Evolutionary conservation across 1,139 yeast genomes (phyloP), one percentile per base, ranked within the genome.

Genomic region (Suhomyces terraborum): DNA sequence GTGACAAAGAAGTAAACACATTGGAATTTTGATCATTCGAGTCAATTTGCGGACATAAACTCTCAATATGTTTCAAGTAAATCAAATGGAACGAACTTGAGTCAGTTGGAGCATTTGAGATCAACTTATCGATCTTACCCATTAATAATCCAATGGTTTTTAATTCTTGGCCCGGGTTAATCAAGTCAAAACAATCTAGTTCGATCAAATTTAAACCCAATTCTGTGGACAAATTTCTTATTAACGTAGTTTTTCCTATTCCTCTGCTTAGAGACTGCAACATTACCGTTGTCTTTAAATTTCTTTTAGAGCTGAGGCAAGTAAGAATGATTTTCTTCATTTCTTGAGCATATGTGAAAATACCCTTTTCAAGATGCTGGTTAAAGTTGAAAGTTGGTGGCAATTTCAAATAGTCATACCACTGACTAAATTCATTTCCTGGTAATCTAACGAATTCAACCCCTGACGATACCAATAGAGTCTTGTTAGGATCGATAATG

Each of bases 101-200:
- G 8, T 40, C 43, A 9, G 45, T 52, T 0, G 58, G 54, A 13
- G 47, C 47, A 38, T 56, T 55, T 14, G 56, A 54, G 33, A 69
- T 52, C 9, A 66, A 52, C 33, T 82, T 74, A 49, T 89, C 98
- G 7, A 88, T 69, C 52, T 84, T 80, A 1, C 96, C 98, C 40
- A 79, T 67, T 12, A 93, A 66, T 2, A 79, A 65, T 0, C 96
- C 98, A 23, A 93, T 69, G 0, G 94, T 86, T 56, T 88, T 89
- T 35, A 82, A 67, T 45, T 88, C 95, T 24, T 87, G 80, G 1
- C 91, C 89, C 1, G 81, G 77, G 44, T 79, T 76, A 7, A 82
- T 63, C n/a, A 77, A 60, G 20, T 74, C 80, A 51, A 79, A 75
- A 32, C 89, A 82, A 52, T 89, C 95, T 12, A 93, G 63, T 38